phyloP scores from a whole-genome alignment of 1,284 basidiomycete genomes.

The Ustilago xerochloae region DNA sequence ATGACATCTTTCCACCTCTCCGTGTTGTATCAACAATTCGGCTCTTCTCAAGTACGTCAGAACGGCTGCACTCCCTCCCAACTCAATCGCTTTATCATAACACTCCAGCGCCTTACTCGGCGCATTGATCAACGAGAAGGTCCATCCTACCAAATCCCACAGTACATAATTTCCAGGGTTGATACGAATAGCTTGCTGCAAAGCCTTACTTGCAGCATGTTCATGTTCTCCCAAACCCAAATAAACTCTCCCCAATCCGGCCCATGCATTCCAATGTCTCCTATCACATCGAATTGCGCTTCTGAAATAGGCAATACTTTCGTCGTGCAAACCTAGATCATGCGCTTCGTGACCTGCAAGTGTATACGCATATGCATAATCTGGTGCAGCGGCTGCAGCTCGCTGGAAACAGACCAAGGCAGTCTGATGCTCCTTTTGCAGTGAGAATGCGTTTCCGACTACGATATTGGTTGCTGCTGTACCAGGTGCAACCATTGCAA shows the following conservation, averaged over 20 bases:
- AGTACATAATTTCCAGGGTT: constrained; percentile 59
- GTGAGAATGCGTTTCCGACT: constrained; percentile 63
- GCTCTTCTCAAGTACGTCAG: constrained; percentile 43
- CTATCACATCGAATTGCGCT: constrained; percentile 59
- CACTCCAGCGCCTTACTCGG: constrained; percentile 35
- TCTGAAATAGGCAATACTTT: constrained; percentile 61
- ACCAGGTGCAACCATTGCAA: constrained; percentile 51
- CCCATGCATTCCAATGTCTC: constrained; percentile 66
- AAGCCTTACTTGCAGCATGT: constrained; percentile 54
- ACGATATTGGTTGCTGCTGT: constrained; percentile 60
- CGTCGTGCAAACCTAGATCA: constrained; percentile 57
- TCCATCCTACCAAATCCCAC: constrained; percentile 63
- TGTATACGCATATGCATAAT: constrained; percentile 65
- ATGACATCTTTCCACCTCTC: constrained; percentile 48
- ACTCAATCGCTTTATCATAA: constrained; percentile 36
- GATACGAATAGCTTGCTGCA: constrained; percentile 55
- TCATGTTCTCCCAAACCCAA: constrained; percentile 52
- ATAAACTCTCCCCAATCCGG: constrained; percentile 61
- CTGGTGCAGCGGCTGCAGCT: constrained; percentile 56
- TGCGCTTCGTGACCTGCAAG: constrained; percentile 65
- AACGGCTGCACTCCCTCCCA: constrained; percentile 21
- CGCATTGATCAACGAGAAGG: constrained; percentile 35
- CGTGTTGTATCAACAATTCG: constrained; percentile 33
- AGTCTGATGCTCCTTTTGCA: constrained; percentile 63
- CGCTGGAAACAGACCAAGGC: constrained; percentile 63